Evolutionary conservation across 495 filamentous ascomycete species (phyloP).

Genomic region (Penicillium goetzii): DNA sequence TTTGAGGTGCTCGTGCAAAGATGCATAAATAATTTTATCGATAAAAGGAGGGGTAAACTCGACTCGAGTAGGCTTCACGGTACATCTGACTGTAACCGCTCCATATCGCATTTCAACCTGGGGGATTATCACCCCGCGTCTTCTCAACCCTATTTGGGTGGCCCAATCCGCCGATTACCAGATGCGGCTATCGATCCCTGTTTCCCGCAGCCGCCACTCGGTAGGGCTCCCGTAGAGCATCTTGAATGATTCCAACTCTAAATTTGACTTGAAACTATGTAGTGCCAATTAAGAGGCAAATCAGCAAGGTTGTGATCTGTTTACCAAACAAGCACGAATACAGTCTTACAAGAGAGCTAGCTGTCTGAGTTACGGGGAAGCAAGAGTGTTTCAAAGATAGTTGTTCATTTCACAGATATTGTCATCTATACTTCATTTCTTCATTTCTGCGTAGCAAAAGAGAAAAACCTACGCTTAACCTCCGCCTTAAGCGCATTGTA

Average conservation of each 20-base stretch:
- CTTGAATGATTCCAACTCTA: not conserved
- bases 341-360: not conserved
- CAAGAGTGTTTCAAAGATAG: not conserved
- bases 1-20: not conserved
- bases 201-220: slow-evolving; percentile 14
- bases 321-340: not conserved
- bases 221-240: slow-evolving; percentile 17
- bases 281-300: not conserved
- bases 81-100: not conserved
- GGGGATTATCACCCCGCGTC: not conserved
- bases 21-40: not conserved
- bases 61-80: not conserved
- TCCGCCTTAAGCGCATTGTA: slow-evolving; percentile 71
- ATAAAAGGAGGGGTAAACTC: not conserved
- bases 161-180: not conserved
- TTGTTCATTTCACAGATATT: slow-evolving; percentile 3
- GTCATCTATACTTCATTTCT: slow-evolving; percentile 6
- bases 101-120: not conserved
- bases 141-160: not conserved
- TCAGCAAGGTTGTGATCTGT: not conserved
- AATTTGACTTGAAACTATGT: not conserved
- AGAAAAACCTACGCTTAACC: slow-evolving; percentile 58
- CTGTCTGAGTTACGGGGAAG: not conserved
- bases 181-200: not conserved
- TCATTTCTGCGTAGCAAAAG: slow-evolving; percentile 19